phyloP scores from a whole-genome alignment of 2,329 filamentous ascomycete genomes.

The Phaeosphaeria sp. region DNA sequence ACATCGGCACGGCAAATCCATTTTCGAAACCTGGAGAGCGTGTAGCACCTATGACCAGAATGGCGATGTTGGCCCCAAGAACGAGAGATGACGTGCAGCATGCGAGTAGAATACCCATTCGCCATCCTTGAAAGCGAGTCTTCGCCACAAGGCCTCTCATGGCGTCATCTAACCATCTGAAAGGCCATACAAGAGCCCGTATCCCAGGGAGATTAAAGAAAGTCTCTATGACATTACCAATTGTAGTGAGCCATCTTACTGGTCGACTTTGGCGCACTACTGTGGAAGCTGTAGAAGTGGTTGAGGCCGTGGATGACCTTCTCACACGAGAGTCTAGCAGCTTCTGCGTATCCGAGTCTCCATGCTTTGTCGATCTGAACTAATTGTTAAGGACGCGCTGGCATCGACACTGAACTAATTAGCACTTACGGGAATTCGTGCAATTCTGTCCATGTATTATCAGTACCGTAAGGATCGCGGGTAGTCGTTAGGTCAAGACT shows the following conservation, averaged over 20 bases:
- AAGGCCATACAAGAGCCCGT: neutral
- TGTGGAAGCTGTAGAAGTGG: conserved; percentile 3
- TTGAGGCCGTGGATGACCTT: conserved; percentile 4
- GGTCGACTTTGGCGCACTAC: neutral
- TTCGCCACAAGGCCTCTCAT: neutral
- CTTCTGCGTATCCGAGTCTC: neutral
- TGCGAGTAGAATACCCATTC: conserved; percentile 23
- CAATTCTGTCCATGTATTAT: conserved; percentile 2
- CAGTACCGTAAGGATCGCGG: neutral
- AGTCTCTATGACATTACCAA: neutral
- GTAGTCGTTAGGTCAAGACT: conserved; percentile 4
- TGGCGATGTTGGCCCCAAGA: conserved; percentile 18
- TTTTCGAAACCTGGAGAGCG: neutral
- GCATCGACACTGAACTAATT: neutral
- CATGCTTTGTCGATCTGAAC: neutral
- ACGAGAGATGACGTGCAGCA: conserved; percentile 19
- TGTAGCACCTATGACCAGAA: conserved; percentile 4
- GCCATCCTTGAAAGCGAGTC: conserved; percentile 22
- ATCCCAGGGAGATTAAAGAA: neutral
- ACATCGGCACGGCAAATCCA: conserved; percentile 4
- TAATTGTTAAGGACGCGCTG: neutral
- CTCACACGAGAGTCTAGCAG: neutral
- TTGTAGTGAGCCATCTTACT: neutral
- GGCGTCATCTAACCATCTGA: neutral
- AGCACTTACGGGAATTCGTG: conserved; percentile 1